These are phyloP conservation scores for Phytophthora citricola DNA, from an alignment of 352 stramenopile genomes.

Conservation along the genomic window DNA sequence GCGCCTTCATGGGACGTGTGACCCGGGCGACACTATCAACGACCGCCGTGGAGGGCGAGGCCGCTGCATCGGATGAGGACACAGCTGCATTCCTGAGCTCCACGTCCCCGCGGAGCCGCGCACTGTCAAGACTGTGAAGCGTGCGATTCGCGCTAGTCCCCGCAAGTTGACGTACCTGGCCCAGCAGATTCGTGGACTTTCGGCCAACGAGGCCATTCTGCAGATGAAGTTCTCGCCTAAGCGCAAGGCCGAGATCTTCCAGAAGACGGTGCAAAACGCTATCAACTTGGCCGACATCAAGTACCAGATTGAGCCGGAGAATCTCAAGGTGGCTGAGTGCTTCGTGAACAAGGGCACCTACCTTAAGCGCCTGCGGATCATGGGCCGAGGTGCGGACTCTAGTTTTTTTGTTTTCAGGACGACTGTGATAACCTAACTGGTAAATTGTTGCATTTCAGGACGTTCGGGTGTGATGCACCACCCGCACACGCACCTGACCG, in stretches of 20 bases:
- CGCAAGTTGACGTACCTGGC: conserved; percentile 86
- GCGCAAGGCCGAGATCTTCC: conserved; percentile 81
- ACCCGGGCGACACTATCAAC: conserved; percentile 52
- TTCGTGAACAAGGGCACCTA: conserved; percentile 89
- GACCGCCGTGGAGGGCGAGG: conserved; percentile 27
- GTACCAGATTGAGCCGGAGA: conserved; percentile 88
- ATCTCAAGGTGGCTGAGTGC: conserved; percentile 84
- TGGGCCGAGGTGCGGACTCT: conserved; percentile 69
- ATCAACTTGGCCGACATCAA: conserved; percentile 90
- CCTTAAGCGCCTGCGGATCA: conserved; percentile 87
- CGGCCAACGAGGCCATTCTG: conserved; percentile 76
- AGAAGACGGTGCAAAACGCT: conserved; percentile 88
- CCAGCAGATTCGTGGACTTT: conserved; percentile 82
- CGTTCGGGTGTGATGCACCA: conserved; percentile 87
- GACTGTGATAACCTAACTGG: conserved; percentile 9
- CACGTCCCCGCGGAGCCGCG: conserved; percentile 59
- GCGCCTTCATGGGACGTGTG: conserved; percentile 29
- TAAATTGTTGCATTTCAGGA: conserved; percentile 41
- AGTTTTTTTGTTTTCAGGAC: background rate
- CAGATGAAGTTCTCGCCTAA: conserved; percentile 92
- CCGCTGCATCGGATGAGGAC: conserved; percentile 41
- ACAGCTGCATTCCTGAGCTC: conserved; percentile 70
- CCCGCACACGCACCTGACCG: conserved; percentile 81
- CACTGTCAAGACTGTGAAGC: conserved; percentile 82
- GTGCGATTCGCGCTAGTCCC: conserved; percentile 80